A percentile compares a stretch with the other conserved stretches of the same genome.
Conservation (phyloP, 179 eudicot species). For the Gypsophila paniculata region DNA sequence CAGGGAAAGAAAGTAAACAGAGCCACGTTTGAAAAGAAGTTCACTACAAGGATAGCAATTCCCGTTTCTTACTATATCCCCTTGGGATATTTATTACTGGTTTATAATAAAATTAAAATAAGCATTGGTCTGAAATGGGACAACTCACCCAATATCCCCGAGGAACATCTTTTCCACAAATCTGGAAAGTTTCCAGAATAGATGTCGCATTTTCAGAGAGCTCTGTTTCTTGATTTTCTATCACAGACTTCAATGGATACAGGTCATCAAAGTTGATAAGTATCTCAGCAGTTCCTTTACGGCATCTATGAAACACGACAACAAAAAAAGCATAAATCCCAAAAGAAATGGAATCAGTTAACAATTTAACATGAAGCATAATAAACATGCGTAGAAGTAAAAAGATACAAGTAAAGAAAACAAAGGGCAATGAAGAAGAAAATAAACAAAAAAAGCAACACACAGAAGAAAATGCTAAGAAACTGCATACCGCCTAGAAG, state of each 20-base stretch:
- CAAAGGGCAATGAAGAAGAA: not conserved
- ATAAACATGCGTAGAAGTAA: not conserved
- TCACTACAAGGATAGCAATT: not conserved
- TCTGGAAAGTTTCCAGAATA: constrained; percentile 42
- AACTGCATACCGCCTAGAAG: constrained; percentile 68
- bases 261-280: constrained; percentile 80
- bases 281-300: constrained; percentile 90
- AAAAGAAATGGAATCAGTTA: not conserved
- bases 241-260: constrained; percentile 46
- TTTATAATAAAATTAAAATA: not conserved
- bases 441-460: not conserved
- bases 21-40: not conserved
- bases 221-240: constrained; percentile 36
- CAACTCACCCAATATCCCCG: constrained; percentile 91
- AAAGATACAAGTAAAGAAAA: not conserved
- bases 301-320: constrained; percentile 53
- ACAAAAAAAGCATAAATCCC: not conserved
- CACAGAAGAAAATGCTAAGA: not conserved
- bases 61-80: not conserved
- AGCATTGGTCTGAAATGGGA: constrained; percentile 6
- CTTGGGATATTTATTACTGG: not conserved
- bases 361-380: not conserved
- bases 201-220: constrained; percentile 37
- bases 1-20: not conserved
- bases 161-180: constrained; percentile 93